Evolutionary conservation across 805 yeast genomes (phyloP).

Genomic region (Ogataea philodendri): DNA sequence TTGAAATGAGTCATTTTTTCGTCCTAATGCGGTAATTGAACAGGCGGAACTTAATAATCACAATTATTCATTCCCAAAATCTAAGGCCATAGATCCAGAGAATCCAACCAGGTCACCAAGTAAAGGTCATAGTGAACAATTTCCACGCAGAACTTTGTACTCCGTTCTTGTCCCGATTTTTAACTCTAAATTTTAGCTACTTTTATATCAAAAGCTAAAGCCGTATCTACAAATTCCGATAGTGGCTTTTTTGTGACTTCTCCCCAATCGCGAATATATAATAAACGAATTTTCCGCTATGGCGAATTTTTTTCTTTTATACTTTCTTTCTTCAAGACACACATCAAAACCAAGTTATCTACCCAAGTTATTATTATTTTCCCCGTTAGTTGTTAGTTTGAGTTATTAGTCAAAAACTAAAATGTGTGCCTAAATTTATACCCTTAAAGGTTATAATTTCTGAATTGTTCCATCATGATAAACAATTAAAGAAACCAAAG

Average conservation of each 20-base stretch:
- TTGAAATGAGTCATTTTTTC: constrained; percentile 8
- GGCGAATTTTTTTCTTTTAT: constrained; percentile 4
- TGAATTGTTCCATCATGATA: constrained; percentile 16
- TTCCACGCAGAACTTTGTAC: too few species aligned
- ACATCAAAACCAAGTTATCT: constrained; percentile 1
- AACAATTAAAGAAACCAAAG: constrained; percentile 21
- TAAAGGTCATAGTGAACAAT: too few species aligned
- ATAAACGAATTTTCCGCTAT: constrained; percentile 1
- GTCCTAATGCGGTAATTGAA: too few species aligned
- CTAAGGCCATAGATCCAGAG: too few species aligned
- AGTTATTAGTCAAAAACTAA: constrained; percentile 12
- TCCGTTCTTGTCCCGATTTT: too few species aligned
- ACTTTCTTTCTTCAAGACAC: constrained; percentile 10
- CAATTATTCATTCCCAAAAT: too few species aligned
- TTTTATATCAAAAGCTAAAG: too few species aligned
- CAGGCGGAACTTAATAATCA: too few species aligned
- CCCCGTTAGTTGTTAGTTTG: constrained; percentile 8
- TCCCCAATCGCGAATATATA: constrained; percentile 3
- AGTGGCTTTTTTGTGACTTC: constrained; percentile 3
- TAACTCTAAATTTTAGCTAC: too few species aligned
- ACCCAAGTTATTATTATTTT: constrained; percentile 1
- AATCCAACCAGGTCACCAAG: too few species aligned
- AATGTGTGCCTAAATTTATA: constrained; percentile 27
- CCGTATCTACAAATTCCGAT: too few species aligned
- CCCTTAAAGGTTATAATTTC: constrained; percentile 18